A percentile compares a stretch with the other conserved stretches of the same genome.
Conservation (phyloP, 2,329 filamentous ascomycete genomes). For the Diaporthe sp. region DNA sequence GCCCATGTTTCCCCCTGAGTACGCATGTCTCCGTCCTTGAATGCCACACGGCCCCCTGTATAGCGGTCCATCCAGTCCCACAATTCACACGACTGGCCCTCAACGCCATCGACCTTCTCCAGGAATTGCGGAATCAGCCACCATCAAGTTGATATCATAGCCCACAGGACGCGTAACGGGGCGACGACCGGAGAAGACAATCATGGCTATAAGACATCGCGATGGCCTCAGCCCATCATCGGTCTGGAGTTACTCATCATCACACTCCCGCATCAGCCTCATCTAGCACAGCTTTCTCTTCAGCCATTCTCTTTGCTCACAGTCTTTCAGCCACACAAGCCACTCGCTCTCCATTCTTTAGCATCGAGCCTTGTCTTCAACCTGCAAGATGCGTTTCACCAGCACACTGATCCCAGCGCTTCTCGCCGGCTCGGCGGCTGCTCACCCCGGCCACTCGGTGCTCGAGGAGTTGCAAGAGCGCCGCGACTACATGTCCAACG, state of each 20-base stretch:
- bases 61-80: constrained; percentile 15
- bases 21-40: constrained; percentile 14
- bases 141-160: constrained; percentile 13
- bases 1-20: constrained; percentile 7
- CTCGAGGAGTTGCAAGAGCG: constrained; percentile 64
- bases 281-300: not conserved
- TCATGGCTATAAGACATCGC: constrained; percentile 15
- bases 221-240: constrained; percentile 18
- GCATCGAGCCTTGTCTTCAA: not conserved
- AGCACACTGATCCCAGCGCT: constrained; percentile 44
- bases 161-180: constrained; percentile 32
- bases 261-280: constrained; percentile 4
- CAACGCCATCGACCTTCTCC: not conserved
- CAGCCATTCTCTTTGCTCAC: constrained; percentile 1
- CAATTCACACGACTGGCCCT: constrained; percentile 5
- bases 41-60: constrained; percentile 10
- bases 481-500: constrained; percentile 58
- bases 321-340: constrained; percentile 12
- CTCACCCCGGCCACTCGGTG: constrained; percentile 65
- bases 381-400: constrained; percentile 47
- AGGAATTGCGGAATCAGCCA: not conserved
- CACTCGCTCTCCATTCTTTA: constrained; percentile 4
- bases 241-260: not conserved
- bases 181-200: not conserved
- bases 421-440: constrained; percentile 45